Evolutionary conservation across 2,329 filamentous ascomycete species (phyloP), one percentile per base, ranked within the genome.

Genomic region (Aspergillus sp.): DNA sequence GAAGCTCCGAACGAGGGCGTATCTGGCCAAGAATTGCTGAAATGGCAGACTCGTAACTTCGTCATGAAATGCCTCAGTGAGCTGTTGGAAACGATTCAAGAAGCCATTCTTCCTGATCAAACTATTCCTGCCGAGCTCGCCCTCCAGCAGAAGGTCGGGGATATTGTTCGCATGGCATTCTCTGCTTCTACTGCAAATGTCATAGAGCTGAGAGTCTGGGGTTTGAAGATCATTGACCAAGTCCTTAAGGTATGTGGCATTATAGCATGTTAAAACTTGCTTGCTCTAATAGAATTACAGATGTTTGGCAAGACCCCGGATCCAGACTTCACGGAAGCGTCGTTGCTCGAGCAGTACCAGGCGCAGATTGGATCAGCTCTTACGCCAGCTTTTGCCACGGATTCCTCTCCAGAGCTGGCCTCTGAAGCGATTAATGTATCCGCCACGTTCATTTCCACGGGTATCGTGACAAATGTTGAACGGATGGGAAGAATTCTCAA

Each of bases 401-500:
- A 98, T 65, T 98, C 93, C 0, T 96, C 91, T 0, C 90, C 94
- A 0, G 93, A 98, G 65, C 75, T 98, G 10, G 94, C 93, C 5
- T 90, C 93, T 0, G 91, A 96, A 63, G 93, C 94, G 10, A 88
- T 98, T 53, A 94, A 94, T 59, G 93, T 98, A 5, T 98, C 93
- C 60, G 93, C 91, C n/a, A 89, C 87, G 1, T 98, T 98, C 68
- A 94, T 98, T 59, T 86, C 91, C 0, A 96, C 91, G 0, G 93
- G 93, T 9, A 97, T 98, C 46, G 93, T 98, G 6, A 96, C 89
- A 0, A 93, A 97, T 66, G 82, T 97, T 6, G 94, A 98, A 56
- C 82, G 93, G n/a, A 98, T 98, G 93, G 93, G 93, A 26, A 85
- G 93, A 47, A 98, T 98, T 45, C 77, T 98, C 47, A 97, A 96